Conservation (phyloP, 805 yeast genomes). For the Candida quercuum region DNA sequence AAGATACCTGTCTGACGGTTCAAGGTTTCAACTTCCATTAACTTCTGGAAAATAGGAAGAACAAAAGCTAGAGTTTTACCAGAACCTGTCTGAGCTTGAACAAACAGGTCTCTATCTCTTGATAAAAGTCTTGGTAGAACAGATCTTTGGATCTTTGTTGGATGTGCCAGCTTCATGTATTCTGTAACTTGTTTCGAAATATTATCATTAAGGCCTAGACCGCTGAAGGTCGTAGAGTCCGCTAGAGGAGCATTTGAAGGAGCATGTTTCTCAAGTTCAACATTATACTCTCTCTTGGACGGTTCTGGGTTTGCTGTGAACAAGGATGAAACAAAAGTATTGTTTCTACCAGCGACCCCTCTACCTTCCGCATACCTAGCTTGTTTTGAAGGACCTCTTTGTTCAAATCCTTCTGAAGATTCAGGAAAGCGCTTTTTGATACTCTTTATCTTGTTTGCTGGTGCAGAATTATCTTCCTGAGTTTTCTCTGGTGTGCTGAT, state of each 20-base stretch:
- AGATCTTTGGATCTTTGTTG: slow-evolving; percentile 83
- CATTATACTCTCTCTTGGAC: slow-evolving; percentile 33
- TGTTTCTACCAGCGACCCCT: slow-evolving; percentile 48
- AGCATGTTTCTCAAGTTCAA: slow-evolving; percentile 26
- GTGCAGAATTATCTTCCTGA: not conserved
- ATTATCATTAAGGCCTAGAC: slow-evolving; percentile 58
- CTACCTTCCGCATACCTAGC: slow-evolving; percentile 40
- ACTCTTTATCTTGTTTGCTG: not conserved
- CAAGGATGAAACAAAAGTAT: slow-evolving; percentile 78
- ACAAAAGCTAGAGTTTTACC: slow-evolving; percentile 91
- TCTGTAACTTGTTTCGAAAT: slow-evolving; percentile 51
- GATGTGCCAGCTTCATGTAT: slow-evolving; percentile 51
- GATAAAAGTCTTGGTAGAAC: slow-evolving; percentile 61
- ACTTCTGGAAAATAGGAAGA: slow-evolving; percentile 72
- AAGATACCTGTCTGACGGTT: slow-evolving; percentile 75
- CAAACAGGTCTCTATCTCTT: slow-evolving; percentile 59
- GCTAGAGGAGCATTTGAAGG: slow-evolving; percentile 84
- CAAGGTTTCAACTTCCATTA: slow-evolving; percentile 49
- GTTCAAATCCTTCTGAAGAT: slow-evolving; percentile 3
- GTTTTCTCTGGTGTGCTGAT: too few species aligned
- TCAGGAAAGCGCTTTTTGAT: slow-evolving; percentile 2
- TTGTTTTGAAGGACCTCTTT: slow-evolving; percentile 28
- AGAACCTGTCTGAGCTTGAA: slow-evolving; percentile 97
- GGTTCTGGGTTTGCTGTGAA: slow-evolving; percentile 66
- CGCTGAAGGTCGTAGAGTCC: slow-evolving; percentile 63